These are phyloP conservation scores for Fusarium miscanthi DNA, from an alignment of 2,329 filamentous ascomycete species.

Conservation along the genomic window DNA sequence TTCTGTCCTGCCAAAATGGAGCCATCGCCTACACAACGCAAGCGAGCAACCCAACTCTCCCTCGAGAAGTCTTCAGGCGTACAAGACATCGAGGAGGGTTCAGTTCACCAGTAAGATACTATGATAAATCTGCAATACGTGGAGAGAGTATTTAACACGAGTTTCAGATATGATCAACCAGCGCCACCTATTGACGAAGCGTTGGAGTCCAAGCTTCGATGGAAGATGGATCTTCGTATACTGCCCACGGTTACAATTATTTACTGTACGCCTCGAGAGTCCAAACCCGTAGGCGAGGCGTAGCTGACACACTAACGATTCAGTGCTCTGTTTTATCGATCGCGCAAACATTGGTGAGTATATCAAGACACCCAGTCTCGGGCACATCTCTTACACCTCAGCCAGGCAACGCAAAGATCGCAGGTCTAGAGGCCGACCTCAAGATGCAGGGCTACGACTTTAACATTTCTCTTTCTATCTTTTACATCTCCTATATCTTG, in stretches of 20 bases:
- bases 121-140: neutral
- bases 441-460: neutral
- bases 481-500: neutral
- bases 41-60: neutral
- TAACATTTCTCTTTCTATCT: neutral
- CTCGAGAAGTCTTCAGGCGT: neutral
- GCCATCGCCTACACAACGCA: neutral
- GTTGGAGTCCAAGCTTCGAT: neutral
- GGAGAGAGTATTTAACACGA: neutral
- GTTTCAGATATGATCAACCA: neutral
- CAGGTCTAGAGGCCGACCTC: neutral
- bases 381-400: neutral
- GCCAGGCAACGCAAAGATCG: neutral
- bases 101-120: neutral
- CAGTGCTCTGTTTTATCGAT: neutral
- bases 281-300: neutral
- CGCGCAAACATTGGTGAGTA: neutral
- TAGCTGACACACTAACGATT: neutral
- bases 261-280: neutral
- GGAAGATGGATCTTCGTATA: conserved; percentile 3
- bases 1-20: neutral
- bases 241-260: neutral
- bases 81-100: neutral
- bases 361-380: neutral
- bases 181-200: neutral